Percentiles rank a stretch among this genome's conserved stretches.
Conservation (phyloP, 768 basidiomycete genomes). For the Zangia roseola region DNA sequence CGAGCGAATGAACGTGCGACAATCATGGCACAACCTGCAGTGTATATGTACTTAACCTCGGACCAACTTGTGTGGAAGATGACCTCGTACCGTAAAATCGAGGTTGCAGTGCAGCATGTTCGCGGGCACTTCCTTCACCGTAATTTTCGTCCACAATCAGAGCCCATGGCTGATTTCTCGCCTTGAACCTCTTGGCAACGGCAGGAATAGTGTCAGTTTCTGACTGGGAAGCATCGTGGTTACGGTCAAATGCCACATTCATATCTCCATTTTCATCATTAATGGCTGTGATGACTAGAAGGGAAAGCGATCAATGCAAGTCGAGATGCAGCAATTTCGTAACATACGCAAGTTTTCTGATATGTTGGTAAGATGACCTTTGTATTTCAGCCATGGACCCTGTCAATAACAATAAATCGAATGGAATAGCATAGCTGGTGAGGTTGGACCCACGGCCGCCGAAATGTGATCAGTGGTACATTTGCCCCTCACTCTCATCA, state of each 20-base stretch:
- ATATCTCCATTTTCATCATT: constrained; percentile 95
- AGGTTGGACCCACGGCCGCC: constrained; percentile 67
- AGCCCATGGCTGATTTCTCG: constrained; percentile 85
- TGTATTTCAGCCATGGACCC: constrained; percentile 99
- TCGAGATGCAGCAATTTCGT: not conserved
- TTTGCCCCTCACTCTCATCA: constrained; percentile 94
- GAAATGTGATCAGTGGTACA: constrained; percentile 99
- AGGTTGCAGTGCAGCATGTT: constrained; percentile 96
- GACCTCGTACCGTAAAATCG: constrained; percentile 74
- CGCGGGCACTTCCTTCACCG: constrained; percentile 96
- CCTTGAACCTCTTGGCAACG: constrained; percentile 86
- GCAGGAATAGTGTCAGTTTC: constrained; percentile 82
- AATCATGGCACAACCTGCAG: constrained; percentile 77
- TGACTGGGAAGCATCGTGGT: constrained; percentile 42
- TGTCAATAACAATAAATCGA: constrained; percentile 27
- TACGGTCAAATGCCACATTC: constrained; percentile 86
- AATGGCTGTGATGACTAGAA: constrained; percentile 84
- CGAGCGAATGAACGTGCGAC: constrained; percentile 93
- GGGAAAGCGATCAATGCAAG: constrained; percentile 2
- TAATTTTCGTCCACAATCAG: constrained; percentile 95
- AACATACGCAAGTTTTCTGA: constrained; percentile 89
- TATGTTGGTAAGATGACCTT: constrained; percentile 94
- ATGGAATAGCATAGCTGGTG: not conserved
- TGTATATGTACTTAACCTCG: not conserved
- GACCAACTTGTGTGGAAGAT: not conserved